Base-by-base conservation (phyloP, 768 basidiomycete genomes). In the Auricularia cornea region DNA sequence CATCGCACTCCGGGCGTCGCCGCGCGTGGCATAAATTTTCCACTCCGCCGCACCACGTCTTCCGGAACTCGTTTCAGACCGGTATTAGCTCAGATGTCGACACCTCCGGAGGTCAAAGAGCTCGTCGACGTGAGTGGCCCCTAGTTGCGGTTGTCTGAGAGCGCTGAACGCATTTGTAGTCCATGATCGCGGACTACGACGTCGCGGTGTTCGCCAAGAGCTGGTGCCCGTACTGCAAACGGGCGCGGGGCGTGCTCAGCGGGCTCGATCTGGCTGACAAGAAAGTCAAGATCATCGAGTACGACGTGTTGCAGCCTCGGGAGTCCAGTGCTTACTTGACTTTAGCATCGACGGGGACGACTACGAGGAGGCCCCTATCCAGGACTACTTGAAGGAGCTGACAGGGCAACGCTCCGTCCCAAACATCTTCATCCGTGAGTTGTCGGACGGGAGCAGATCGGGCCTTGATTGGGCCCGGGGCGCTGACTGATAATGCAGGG, bases 381-480 rank as follows among this genome's bases (percentile, higher is more conserved):
- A 92, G 70, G 68, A 73, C 28, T 92, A 91, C 68, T 78, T 93
- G 3, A 26, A 12, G 2, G 62, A 80, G 67, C 87, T 84, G 80
- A 89, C 89, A 0, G 80, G 79, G 0, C 90, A 88, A 68, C 73
- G 82, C 26, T 87, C 87, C 12, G 91, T 93, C 3, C 91, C 91
- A 31, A 89, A 85, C 70, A 80, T 90, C 64, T 93, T 90, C 76
- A 81, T 92, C 70, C 81, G 88, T 90, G 65, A 60, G 79, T 71
- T 38, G 0, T 38, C 40, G 16, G 6, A 18, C 44, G 44, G 44
- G 44, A 20, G 6, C 44, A 48, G 44, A 48, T 48, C 44, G 16
- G 11, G 44, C 44, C 10, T 23, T 48, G 44, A 48, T 48, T 40
- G 38, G 18, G n/a, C n/a, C 38, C 8, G 38, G 8, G 8, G 8